These are phyloP conservation scores for Torulaspora indica DNA, from an alignment of 805 yeast genomes.

Conservation along the genomic window DNA sequence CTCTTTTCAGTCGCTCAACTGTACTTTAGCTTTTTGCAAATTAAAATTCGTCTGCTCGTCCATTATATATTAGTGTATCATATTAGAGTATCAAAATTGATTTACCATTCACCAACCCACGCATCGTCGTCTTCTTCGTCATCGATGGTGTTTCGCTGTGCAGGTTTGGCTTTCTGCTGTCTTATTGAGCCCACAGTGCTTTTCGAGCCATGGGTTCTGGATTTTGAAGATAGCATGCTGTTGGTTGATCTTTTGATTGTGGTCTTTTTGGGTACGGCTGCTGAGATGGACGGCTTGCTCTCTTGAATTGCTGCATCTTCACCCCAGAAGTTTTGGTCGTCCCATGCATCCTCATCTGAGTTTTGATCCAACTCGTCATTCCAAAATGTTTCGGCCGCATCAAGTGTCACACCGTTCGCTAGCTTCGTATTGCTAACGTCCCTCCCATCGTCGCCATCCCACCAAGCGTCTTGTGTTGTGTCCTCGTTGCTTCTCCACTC, in stretches of 20 bases:
- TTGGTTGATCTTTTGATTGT: conserved; percentile 6
- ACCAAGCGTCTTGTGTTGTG: conserved; percentile 33
- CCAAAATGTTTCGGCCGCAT: conserved; percentile 23
- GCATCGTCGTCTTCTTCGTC: conserved; percentile 20
- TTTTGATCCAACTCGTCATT: conserved; percentile 19
- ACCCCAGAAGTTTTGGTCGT: conserved; percentile 12
- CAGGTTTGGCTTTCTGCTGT: not conserved
- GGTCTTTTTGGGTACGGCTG: not conserved
- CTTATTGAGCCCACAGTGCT: conserved; percentile 1
- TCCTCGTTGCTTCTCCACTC: conserved; percentile 10
- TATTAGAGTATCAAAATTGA: not conserved
- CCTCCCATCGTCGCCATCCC: conserved; percentile 20
- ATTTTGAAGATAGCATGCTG: conserved; percentile 10
- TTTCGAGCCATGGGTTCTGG: conserved; percentile 3
- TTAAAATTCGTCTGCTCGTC: conserved; percentile 19
- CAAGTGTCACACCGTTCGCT: conserved; percentile 8
- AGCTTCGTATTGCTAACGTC: not conserved
- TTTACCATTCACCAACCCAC: conserved; percentile 29
- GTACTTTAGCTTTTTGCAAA: conserved; percentile 21
- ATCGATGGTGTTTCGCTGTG: not conserved
- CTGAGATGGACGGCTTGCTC: not conserved
- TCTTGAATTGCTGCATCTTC: conserved; percentile 4
- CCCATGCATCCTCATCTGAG: conserved; percentile 13
- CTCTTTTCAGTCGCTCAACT: not conserved
- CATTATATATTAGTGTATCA: conserved; percentile 2